Conservation (phyloP, 106 monocot species). For the Narthecium ossifragum region DNA sequence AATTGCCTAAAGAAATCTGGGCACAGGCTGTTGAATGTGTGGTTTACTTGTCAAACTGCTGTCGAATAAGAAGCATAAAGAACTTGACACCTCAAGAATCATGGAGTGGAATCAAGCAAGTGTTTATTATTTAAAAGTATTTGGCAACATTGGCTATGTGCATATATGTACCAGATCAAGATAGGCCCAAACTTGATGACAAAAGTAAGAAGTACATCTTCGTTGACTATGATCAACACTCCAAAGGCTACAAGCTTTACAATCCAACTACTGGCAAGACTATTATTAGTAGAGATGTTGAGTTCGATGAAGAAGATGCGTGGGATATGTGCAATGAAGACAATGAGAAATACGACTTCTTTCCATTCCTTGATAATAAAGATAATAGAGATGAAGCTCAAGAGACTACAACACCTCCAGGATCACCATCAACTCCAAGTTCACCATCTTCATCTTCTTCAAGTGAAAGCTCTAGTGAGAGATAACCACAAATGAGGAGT, state of each 20-base stretch:
- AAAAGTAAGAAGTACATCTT: not conserved
- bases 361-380: too few relatives aligned
- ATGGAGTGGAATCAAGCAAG: not conserved
- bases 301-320: not conserved
- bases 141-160: constrained; percentile 3
- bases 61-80: not conserved
- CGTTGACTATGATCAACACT: not conserved
- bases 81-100: not conserved
- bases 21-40: not conserved
- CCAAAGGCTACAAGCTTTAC: not conserved
- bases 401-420: too few relatives aligned
- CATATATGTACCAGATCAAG: not conserved
- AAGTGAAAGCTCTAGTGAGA: too few relatives aligned
- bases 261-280: not conserved
- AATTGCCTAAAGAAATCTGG: constrained; percentile 2
- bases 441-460: too few relatives aligned
- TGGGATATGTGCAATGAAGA: not conserved
- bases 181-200: constrained; percentile 1
- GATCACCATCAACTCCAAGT: too few relatives aligned
- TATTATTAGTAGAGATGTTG: not conserved
- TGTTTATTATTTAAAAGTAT: not conserved
- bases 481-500: too few relatives aligned
- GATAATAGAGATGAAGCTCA: too few relatives aligned
- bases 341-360: too few relatives aligned
- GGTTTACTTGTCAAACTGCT: not conserved